Evolutionary conservation across 163 green algal genomes (phyloP), one percentile per base, ranked within the genome.

Genomic region (Volvox carteri): DNA sequence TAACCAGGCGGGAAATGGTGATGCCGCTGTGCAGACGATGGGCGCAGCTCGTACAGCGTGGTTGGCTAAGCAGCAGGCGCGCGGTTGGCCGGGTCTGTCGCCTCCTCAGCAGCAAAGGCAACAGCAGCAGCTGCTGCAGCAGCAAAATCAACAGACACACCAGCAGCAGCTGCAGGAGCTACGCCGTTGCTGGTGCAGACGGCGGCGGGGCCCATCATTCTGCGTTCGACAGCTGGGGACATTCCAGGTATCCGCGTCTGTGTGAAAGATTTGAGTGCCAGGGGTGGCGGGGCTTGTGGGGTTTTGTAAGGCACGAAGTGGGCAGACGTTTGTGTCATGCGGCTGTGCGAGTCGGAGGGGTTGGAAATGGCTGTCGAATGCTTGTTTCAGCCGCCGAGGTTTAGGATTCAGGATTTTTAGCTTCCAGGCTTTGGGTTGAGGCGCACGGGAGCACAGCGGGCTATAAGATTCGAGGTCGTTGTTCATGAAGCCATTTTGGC

Each of bases 171-270:
- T 37, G 56, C 28, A 68, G 50, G 46, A 4, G 19, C 19, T 42
- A 2, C 28, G 42, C 14, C 41, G 58, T 28, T 56, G 54, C 52
- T 54, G 52, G 33, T 39, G 33, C 33, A 85, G 39, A 52, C 42
- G 35, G n/a, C 33, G 35, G 28, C 52, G 52, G 19, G 77, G 77
- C 0, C 28, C 42, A 19, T 52, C 79, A 0, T 87, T 87, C 62
- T 87, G 79, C 33, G 79, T 87, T 18, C n/a, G 62, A 44, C 79
- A 87, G 60, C 79, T 87, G 60, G 79, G 79, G 0, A 87, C 79
- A 2, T 87, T 87, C 79, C 79, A 87, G 79, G 79, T 87, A 60
- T 11, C 54, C 4, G 1, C 11, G 37, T 33, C 12, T 28, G 62
- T 7, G 7, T 65, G 8, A 30, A 19, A 7, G 8, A 65, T 65